Evolutionary conservation across 768 basidiomycete genomes (phyloP).

Genomic region (Hydnomerulius pinastri): DNA sequence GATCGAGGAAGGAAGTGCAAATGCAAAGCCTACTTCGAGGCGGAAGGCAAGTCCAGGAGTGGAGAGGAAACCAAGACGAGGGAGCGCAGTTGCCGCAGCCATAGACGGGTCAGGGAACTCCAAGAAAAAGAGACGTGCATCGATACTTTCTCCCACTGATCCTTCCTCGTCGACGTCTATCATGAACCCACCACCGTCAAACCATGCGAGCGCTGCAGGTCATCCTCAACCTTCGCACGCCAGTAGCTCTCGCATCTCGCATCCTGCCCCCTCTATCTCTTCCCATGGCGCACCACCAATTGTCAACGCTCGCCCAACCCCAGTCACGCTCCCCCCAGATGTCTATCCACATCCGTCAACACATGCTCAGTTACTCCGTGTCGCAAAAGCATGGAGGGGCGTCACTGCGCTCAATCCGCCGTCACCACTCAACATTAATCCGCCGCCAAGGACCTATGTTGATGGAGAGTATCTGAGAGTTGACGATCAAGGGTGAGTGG

Average conservation of each 20-base stretch:
- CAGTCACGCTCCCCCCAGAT: conserved; percentile 41
- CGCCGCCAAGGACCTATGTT: conserved; percentile 25
- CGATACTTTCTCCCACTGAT: conserved; percentile 32
- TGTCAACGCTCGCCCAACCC: conserved; percentile 20
- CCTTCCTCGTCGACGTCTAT: conserved; percentile 19
- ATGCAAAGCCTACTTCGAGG: conserved; percentile 26
- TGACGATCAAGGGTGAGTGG: conserved; percentile 31
- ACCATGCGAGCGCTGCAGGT: conserved; percentile 4
- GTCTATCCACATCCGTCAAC: conserved; percentile 36
- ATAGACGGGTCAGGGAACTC: conserved; percentile 35
- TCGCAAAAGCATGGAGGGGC: conserved; percentile 68
- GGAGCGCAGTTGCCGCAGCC: conserved; percentile 36
- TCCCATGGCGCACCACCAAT: neutral
- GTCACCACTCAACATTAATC: conserved; percentile 9
- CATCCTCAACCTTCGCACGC: conserved; percentile 15
- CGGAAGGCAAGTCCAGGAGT: conserved; percentile 41
- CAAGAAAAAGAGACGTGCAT: conserved; percentile 41
- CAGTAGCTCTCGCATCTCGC: conserved; percentile 19
- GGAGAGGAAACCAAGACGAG: conserved; percentile 40
- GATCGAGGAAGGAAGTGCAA: conserved; percentile 17
- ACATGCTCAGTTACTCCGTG: conserved; percentile 52
- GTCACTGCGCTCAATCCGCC: conserved; percentile 53
- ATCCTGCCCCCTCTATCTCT: neutral
- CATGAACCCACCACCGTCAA: conserved; percentile 17
- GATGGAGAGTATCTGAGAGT: conserved; percentile 24